A percentile compares a stretch with the other conserved stretches of the same genome.
Evolutionary conservation across 2,329 filamentous ascomycete genomes (phyloP).

Genomic region (Fusarium solani-melongenae): DNA sequence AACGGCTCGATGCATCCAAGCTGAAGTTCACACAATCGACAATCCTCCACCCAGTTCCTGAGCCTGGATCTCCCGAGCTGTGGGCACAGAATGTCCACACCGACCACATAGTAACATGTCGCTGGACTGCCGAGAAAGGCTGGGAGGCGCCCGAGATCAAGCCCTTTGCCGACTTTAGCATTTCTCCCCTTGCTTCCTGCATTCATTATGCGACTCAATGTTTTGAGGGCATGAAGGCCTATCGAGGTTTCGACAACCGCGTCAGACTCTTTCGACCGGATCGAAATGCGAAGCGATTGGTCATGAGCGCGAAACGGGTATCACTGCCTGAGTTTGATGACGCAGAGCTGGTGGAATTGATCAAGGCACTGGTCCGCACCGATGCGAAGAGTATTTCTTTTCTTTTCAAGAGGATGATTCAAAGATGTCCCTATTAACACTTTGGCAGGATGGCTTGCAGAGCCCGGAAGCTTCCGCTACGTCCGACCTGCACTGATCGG

Average conservation of each 20-base stretch:
- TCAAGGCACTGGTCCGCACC: not conserved
- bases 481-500: conserved; percentile 19
- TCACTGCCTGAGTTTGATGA: not conserved
- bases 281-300: not conserved
- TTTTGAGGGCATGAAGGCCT: not conserved
- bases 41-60: not conserved
- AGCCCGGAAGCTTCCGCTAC: conserved; percentile 9
- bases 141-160: not conserved
- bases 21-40: not conserved
- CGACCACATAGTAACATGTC: not conserved
- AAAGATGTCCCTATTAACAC: too few species aligned
- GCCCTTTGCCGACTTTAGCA: not conserved
- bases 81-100: not conserved
- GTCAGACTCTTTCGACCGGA: not conserved
- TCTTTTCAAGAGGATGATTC: too few species aligned
- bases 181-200: not conserved
- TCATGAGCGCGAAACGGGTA: not conserved
- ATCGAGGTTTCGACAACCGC: not conserved
- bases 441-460: not conserved
- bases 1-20: not conserved
- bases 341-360: not conserved
- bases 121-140: not conserved
- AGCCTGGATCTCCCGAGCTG: not conserved
- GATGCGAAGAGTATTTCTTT: not conserved
- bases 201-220: not conserved